These are phyloP conservation scores for Shiraia bambusicola DNA, from an alignment of 2,329 filamentous ascomycete genomes.

Conservation along the genomic window DNA sequence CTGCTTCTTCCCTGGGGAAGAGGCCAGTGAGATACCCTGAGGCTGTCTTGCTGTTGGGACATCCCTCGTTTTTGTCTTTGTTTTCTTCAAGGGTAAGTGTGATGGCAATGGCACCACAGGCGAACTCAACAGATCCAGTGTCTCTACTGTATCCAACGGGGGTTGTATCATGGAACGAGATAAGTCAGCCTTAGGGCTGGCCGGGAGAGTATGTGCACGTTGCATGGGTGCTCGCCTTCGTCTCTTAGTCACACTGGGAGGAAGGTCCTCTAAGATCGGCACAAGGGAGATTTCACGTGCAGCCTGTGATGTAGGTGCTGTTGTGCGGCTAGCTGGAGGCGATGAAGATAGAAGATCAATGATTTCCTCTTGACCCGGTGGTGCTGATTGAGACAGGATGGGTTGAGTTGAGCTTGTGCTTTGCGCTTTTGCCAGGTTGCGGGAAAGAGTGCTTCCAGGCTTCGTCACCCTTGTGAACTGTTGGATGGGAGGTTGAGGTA, in stretches of 20 bases:
- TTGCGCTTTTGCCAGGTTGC: slow-evolving; percentile 23
- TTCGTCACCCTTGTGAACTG: slow-evolving; percentile 41
- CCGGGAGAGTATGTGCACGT: slow-evolving; percentile 36
- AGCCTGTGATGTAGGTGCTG: slow-evolving; percentile 1
- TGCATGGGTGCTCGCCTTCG: slow-evolving; percentile 35
- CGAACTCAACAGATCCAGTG: slow-evolving; percentile 29
- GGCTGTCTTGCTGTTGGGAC: slow-evolving; percentile 5
- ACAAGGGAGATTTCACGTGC: slow-evolving; percentile 19
- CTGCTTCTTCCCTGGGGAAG: slow-evolving; percentile 27
- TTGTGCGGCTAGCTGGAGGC: slow-evolving; percentile 14
- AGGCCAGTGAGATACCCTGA: slow-evolving; percentile 16
- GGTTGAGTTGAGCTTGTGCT: slow-evolving; percentile 1
- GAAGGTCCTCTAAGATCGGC: slow-evolving; percentile 23
- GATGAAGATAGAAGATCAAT: slow-evolving; percentile 37
- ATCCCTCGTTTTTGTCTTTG: slow-evolving; percentile 14
- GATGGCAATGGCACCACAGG: slow-evolving; percentile 26
- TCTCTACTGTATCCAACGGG: slow-evolving; percentile 24
- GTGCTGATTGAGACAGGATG: slow-evolving; percentile 2
- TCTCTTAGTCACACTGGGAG: slow-evolving; percentile 35
- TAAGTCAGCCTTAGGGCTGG: slow-evolving; percentile 8
- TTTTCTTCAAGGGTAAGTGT: slow-evolving; percentile 28
- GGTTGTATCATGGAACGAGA: slow-evolving; percentile 24
- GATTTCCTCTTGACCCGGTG: slow-evolving; percentile 7
- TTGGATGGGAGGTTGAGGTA: slow-evolving; percentile 28
- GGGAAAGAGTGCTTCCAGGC: slow-evolving; percentile 26